Conservation (phyloP, 495 filamentous ascomycete genomes). For the Delitschia confertaspora region DNA sequence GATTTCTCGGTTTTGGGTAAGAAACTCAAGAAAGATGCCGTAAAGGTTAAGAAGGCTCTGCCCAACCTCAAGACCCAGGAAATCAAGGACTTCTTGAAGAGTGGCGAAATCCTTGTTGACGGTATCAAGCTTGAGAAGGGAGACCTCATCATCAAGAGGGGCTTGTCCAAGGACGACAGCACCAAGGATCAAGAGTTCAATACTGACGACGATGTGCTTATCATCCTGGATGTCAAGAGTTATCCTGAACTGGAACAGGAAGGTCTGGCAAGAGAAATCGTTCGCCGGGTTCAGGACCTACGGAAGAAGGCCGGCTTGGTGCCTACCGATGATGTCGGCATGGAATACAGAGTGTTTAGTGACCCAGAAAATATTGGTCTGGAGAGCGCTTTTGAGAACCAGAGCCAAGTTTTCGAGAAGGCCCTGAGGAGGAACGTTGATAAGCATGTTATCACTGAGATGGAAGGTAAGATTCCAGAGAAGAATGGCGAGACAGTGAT, state of each 20-base stretch:
- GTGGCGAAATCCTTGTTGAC: conserved; percentile 66
- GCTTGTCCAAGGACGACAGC: conserved; percentile 57
- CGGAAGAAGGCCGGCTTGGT: conserved; percentile 75
- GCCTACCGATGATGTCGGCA: conserved; percentile 75
- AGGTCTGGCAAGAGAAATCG: conserved; percentile 69
- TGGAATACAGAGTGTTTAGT: conserved; percentile 67
- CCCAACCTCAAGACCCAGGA: conserved; percentile 69
- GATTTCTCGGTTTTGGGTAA: conserved; percentile 94
- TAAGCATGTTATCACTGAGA: conserved; percentile 54
- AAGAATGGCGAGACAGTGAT: conserved; percentile 56
- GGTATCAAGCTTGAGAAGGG: conserved; percentile 72
- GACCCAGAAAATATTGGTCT: conserved; percentile 73
- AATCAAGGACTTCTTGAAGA: conserved; percentile 61
- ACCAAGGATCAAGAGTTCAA: conserved; percentile 72
- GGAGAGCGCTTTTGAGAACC: conserved; percentile 61
- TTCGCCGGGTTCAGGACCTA: conserved; percentile 72
- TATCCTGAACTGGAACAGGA: conserved; percentile 68
- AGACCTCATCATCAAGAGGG: conserved; percentile 77
- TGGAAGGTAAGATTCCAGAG: conserved; percentile 53
- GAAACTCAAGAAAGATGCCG: conserved; percentile 90
- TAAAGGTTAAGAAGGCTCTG: conserved; percentile 82
- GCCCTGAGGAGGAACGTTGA: conserved; percentile 72
- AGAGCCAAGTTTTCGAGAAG: conserved; percentile 63
- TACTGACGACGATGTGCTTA: conserved; percentile 73
- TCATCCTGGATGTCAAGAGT: conserved; percentile 64